A percentile compares a stretch with the other conserved stretches of the same genome.
phyloP scores from a whole-genome alignment of 2,329 filamentous ascomycete species.

The Bipolaris oryzae region DNA sequence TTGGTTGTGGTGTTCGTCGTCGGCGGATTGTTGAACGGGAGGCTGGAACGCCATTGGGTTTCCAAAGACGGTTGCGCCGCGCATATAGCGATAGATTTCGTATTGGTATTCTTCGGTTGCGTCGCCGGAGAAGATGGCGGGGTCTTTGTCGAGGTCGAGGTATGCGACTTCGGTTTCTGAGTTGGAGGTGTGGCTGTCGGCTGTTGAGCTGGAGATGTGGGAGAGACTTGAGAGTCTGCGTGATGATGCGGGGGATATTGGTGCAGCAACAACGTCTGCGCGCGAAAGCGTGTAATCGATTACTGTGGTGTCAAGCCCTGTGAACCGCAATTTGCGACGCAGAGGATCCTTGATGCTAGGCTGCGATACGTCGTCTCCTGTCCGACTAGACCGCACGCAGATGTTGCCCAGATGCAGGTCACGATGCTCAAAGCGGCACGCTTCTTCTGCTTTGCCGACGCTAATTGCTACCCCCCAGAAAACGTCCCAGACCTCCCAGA shows the following conservation, averaged over 20 bases:
- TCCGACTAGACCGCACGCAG: slow-evolving; percentile 54
- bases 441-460: slow-evolving; percentile 65
- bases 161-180: slow-evolving; percentile 48
- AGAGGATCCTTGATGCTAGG: slow-evolving; percentile 45
- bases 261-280: slow-evolving; percentile 53
- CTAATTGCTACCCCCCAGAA: slow-evolving; percentile 71
- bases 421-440: slow-evolving; percentile 67
- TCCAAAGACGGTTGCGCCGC: slow-evolving; percentile 52
- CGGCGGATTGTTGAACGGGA: not conserved
- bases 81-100: slow-evolving; percentile 62
- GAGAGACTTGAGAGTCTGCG: slow-evolving; percentile 18
- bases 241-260: slow-evolving; percentile 1
- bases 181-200: not conserved
- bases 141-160: slow-evolving; percentile 54
- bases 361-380: slow-evolving; percentile 32
- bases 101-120: slow-evolving; percentile 60
- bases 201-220: slow-evolving; percentile 11
- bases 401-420: slow-evolving; percentile 72
- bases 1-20: not conserved
- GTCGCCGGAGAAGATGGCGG: slow-evolving; percentile 55
- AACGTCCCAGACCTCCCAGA: slow-evolving; percentile 63
- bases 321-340: slow-evolving; percentile 56
- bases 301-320: slow-evolving; percentile 65
- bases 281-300: slow-evolving; percentile 73
- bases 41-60: slow-evolving; percentile 47